Evolutionary conservation across 2,329 filamentous ascomycete species (phyloP), one percentile per base, ranked within the genome.

Genomic region (Botryosphaeria dothidea): DNA sequence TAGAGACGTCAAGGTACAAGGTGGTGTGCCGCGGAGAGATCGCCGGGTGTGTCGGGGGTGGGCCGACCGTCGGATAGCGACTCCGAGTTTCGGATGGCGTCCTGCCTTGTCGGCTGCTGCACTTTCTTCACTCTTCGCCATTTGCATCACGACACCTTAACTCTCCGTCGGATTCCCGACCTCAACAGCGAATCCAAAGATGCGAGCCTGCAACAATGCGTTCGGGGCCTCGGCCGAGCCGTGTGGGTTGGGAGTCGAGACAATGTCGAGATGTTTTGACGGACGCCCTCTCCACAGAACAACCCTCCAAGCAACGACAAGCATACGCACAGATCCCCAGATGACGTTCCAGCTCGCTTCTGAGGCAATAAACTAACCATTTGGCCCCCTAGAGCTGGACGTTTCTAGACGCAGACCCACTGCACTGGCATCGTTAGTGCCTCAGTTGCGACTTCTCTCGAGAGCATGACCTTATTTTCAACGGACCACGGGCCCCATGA

Each of bases 401-500:
- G 23, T 23, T 51, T 56, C 51, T n/a, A 27, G 31, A n/a, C 27
- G 34, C 25, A 3, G 54, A 13, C 54, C 38, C 54, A 45, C 54
- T 19, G 15, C 3, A 23, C 13, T 29, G 54, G 23, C n/a, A n/a
- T n/a, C n/a, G n/a, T n/a, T n/a, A 41, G n/a, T 13, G 15, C 15
- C 41, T 45, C 27, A 9, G 27, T 38, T 38, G 38, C 56, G 56
- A 60, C 25, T 60, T 46, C 56, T 60, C 56, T 60, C 56, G 56
- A 60, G 38, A 60, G 36, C 27, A 17, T 60, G 56, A 38, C 19
- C 56, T 60, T 27, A 46, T 46, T n/a, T 46, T 46, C 56, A 60
- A 60, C 56, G 56, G 56, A 60, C 23, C 23, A 31, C 27, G 38
- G 38, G 8, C 56, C 38, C 4, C 1, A 23, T 15, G 5, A 15